Base-by-base conservation (phyloP, 2,329 filamentous ascomycete genomes). In the Paraphoma chrysanthemicola region DNA sequence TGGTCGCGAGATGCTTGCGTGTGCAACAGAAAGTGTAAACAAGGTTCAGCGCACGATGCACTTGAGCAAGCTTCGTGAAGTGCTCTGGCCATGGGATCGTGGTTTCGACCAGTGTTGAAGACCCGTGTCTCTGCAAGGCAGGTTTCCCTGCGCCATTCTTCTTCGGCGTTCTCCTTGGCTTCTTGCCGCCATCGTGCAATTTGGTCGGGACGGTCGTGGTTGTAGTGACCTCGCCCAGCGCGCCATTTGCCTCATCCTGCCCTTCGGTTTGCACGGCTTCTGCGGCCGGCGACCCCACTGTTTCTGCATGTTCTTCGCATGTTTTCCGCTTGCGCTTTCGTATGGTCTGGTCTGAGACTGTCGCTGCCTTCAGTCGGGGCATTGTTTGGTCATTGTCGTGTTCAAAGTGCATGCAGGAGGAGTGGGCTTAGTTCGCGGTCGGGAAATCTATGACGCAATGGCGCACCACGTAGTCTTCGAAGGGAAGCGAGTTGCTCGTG, bases 21-120 rank as follows among this genome's bases (percentile, higher is more conserved):
- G 94, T 94, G 72, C 89, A 95, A 79, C 92, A 96, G 72, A 99
- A 98, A 0, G 95, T 98, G 68, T 92, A 97, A 0, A 98, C 92
- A 1, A 98, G 80, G 67, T 97, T 99, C 57, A 99, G 79, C 1
- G 95, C 94, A 58, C 88, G 86, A 73, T 98, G 91, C 0, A 89
- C 90, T 73, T 89, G 88, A 28, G 90, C 87, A 8, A 98, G 83
- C 42, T 82, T 81, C 54, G 86, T 89, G 75, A 98, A 91, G 44
- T 85, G 81, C 1, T 86, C 83, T 0, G 93, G 93, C 93, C 94
- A 97, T 42, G 85, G 83, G 48, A 84, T 80, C 1, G 81, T 73
- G 1, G 81, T 77, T 62, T 85, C 82, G n/a, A 85, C 77, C 0
- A 82, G 58, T 7, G 75, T 80, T 2, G 83, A 85, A 2, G 83